Conservation (phyloP, 805 yeast genomes). For the Wickerhamiella azyma region DNA sequence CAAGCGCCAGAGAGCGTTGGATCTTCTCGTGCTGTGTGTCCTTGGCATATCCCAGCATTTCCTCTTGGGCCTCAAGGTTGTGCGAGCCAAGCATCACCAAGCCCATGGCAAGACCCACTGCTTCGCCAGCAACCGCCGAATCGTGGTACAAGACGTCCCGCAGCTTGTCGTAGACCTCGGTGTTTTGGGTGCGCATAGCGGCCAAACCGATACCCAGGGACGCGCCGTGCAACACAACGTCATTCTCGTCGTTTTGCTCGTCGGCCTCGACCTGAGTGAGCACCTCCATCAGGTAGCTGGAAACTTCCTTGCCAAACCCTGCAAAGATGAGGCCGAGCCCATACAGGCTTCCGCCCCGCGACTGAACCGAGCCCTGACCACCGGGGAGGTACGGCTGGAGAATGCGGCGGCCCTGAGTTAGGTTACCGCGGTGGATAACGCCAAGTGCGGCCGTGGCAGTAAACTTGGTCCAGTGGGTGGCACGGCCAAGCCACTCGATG, state of each 20-base stretch:
- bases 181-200: slow-evolving; percentile 81
- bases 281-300: slow-evolving; percentile 57
- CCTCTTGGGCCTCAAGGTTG: slow-evolving; percentile 48
- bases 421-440: slow-evolving; percentile 89
- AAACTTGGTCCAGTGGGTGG: slow-evolving; percentile 97
- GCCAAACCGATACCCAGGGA: slow-evolving; percentile 92
- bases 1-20: slow-evolving; percentile 82
- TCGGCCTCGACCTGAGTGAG: slow-evolving; percentile 36
- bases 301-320: slow-evolving; percentile 82
- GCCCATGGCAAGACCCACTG: slow-evolving; percentile 95
- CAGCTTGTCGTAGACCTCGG: slow-evolving; percentile 62
- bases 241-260: slow-evolving; percentile 36
- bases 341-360: slow-evolving; percentile 89
- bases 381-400: slow-evolving; percentile 88
- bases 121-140: slow-evolving; percentile 88
- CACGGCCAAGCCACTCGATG: slow-evolving; percentile 91
- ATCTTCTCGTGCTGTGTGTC: slow-evolving; percentile 95
- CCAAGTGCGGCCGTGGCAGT: slow-evolving; percentile 97
- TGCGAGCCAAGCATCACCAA: slow-evolving; percentile 90
- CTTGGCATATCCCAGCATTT: slow-evolving; percentile 80
- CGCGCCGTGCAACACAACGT: slow-evolving; percentile 88
- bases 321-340: slow-evolving; percentile 91
- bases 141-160: slow-evolving; percentile 77
- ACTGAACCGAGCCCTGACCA: slow-evolving; percentile 59
- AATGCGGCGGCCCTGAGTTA: slow-evolving; percentile 76